Evolutionary conservation across 345 rosid genomes (phyloP).

Genomic region (Physaria fendleri): DNA sequence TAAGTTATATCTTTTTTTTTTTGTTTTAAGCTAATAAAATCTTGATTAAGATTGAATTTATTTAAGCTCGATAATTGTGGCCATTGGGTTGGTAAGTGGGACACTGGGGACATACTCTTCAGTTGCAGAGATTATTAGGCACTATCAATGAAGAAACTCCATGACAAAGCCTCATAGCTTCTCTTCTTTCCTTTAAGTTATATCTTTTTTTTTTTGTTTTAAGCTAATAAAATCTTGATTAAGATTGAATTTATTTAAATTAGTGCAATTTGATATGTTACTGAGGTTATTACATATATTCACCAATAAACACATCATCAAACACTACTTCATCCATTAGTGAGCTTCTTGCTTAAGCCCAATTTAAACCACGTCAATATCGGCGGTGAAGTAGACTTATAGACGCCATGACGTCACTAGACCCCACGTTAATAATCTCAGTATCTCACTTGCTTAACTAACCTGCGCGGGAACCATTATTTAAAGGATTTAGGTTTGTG

Average conservation of each 20-base stretch:
- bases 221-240: conserved; percentile 16
- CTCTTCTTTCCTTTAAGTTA: conserved; percentile 12
- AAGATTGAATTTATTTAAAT: conserved; percentile 18
- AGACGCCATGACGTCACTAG: no score
- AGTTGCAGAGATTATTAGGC: conserved; percentile 32
- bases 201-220: conserved; percentile 10
- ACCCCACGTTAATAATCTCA: no score
- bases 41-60: conserved; percentile 1
- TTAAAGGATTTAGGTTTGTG: no score
- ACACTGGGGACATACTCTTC: conserved; percentile 64
- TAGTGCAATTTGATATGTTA: no score
- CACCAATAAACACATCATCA: no score
- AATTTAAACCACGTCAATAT: no score
- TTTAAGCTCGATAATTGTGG: conserved; percentile 34
- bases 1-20: conserved; percentile 11
- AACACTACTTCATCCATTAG: no score
- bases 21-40: conserved; percentile 16
- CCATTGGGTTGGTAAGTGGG: conserved; percentile 47
- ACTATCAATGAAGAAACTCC: conserved; percentile 25
- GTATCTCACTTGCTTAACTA: no score
- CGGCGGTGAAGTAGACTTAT: no score
- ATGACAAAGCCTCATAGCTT: background rate
- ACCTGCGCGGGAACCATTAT: no score
- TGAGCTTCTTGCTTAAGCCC: no score
- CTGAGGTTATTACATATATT: no score